phyloP scores from a whole-genome alignment of 2,329 filamentous ascomycete species.

The Apiospora phragmitis region DNA sequence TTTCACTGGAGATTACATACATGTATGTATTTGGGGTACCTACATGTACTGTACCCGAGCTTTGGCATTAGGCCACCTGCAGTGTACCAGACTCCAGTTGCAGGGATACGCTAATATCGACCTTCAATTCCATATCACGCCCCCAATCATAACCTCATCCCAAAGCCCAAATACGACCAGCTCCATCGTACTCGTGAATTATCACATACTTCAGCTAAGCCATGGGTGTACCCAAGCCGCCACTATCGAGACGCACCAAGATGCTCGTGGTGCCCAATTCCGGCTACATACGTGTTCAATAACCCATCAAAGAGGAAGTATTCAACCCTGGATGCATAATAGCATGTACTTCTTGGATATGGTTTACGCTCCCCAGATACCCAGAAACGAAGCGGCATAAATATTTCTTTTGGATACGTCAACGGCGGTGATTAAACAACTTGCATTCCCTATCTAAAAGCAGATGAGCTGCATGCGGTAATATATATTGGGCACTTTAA shows the following conservation, averaged over 20 bases:
- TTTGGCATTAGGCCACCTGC: background rate
- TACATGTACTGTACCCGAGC: constrained; percentile 5
- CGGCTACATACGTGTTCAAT: too few species aligned
- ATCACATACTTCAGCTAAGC: too few species aligned
- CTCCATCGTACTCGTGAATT: background rate
- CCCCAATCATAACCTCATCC: background rate
- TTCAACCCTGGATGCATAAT: background rate
- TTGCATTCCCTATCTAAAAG: background rate
- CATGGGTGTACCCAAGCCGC: too few species aligned
- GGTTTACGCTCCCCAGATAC: background rate
- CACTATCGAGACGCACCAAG: too few species aligned
- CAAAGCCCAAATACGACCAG: background rate
- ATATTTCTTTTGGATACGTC: background rate
- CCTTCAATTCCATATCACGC: background rate
- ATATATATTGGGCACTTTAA: background rate
- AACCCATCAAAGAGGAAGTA: too few species aligned
- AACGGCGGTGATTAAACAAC: background rate
- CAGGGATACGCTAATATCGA: background rate
- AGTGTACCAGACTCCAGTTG: background rate
- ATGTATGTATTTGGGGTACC: background rate
- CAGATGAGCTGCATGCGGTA: background rate
- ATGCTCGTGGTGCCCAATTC: too few species aligned
- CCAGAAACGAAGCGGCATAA: background rate
- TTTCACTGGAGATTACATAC: background rate
- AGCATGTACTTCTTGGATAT: background rate